phyloP scores from a whole-genome alignment of 2,329 filamentous ascomycete species.

The Setomelanomma holmii region DNA sequence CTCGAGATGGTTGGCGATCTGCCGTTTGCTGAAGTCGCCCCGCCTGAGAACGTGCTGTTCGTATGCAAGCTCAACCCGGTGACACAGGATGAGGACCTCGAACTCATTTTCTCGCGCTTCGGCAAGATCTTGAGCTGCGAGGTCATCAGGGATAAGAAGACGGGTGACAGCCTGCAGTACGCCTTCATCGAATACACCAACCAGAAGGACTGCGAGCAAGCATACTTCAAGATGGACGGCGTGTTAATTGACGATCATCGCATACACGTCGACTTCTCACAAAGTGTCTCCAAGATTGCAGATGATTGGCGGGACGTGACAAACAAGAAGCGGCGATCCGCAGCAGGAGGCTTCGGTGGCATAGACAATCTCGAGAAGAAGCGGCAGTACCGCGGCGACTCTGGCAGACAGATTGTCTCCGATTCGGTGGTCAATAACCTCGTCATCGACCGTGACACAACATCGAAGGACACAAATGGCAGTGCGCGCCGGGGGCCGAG shows the following conservation, averaged over 20 bases:
- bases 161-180: constrained; percentile 94
- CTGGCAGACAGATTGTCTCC: constrained; percentile 35
- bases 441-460: constrained; percentile 33
- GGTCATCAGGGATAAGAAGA: constrained; percentile 92
- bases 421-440: constrained; percentile 44
- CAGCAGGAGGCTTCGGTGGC: constrained; percentile 82
- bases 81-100: constrained; percentile 90
- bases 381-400: constrained; percentile 71
- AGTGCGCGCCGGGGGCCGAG: constrained; percentile 9
- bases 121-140: constrained; percentile 95
- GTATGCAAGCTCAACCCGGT: constrained; percentile 99
- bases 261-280: constrained; percentile 98
- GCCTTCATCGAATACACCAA: constrained; percentile 97
- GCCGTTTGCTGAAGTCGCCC: constrained; percentile 96
- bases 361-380: constrained; percentile 88
- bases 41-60: constrained; percentile 95
- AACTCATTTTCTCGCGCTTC: constrained; percentile 96
- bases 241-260: constrained; percentile 96
- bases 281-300: constrained; percentile 86
- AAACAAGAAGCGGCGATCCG: constrained; percentile 76
- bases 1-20: constrained; percentile 98
- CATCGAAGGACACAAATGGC: constrained; percentile 16
- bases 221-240: constrained; percentile 98
- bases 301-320: constrained; percentile 88
- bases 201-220: constrained; percentile 89